Percentiles rank a stretch among this genome's conserved stretches.
These are phyloP conservation scores for Hypoxylon lienhwacheense DNA, from an alignment of 495 filamentous ascomycete species.

Conservation along the genomic window DNA sequence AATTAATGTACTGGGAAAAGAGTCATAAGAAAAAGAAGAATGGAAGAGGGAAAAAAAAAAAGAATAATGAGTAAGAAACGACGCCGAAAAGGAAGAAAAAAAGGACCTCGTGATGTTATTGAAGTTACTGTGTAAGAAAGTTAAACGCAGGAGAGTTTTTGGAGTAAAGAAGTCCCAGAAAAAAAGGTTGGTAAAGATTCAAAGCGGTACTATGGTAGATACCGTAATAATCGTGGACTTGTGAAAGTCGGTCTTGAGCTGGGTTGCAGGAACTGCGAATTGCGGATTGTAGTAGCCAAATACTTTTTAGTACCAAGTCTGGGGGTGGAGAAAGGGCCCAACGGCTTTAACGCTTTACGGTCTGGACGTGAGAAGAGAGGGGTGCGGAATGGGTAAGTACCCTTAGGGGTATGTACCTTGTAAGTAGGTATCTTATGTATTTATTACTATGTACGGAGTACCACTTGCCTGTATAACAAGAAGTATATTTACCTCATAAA, in stretches of 20 bases:
- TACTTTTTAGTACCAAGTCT: not conserved
- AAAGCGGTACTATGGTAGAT: too few species aligned
- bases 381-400: not conserved
- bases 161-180: not conserved
- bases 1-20: conserved; percentile 17
- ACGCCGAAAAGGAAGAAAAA: conserved; percentile 11
- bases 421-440: too few species aligned
- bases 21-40: conserved; percentile 9
- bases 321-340: conserved; percentile 13
- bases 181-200: conserved; percentile 7
- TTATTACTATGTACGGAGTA: too few species aligned
- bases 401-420: not conserved
- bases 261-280: not conserved
- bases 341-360: conserved; percentile 13
- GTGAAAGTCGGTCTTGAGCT: not conserved
- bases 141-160: not conserved
- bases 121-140: not conserved
- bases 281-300: not conserved
- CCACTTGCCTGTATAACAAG: too few species aligned
- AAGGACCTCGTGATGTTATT: conserved; percentile 16
- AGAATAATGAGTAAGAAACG: conserved; percentile 8
- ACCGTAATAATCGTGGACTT: too few species aligned
- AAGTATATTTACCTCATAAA: too few species aligned
- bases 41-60: not conserved
- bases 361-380: not conserved